Evolutionary conservation across 768 basidiomycete genomes (phyloP).

Genomic region (Boletus sensibilis): DNA sequence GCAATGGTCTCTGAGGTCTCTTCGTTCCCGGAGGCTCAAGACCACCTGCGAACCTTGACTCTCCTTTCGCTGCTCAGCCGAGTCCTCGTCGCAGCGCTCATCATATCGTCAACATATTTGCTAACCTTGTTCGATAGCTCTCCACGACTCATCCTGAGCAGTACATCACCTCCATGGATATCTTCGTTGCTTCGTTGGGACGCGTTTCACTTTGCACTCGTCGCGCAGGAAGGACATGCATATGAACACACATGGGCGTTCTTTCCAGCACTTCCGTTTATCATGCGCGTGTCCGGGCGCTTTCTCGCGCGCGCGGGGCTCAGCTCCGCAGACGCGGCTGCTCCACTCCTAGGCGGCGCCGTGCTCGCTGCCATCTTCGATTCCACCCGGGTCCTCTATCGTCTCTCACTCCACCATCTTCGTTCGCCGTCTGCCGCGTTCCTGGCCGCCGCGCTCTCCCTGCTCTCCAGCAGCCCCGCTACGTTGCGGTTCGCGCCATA

Average conservation of each 20-base stretch:
- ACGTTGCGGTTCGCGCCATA: conserved; percentile 72
- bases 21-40: background rate
- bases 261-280: conserved; percentile 62
- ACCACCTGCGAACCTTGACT: conserved; percentile 24
- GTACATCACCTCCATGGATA: conserved; percentile 14
- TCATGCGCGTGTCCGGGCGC: conserved; percentile 45
- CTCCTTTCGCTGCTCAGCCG: conserved; percentile 24
- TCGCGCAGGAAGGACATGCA: conserved; percentile 55
- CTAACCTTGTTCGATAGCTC: conserved; percentile 30
- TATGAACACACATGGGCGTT: conserved; percentile 91
- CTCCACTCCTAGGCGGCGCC: conserved; percentile 38
- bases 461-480: conserved; percentile 79
- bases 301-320: conserved; percentile 18
- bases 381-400: conserved; percentile 49
- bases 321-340: conserved; percentile 6
- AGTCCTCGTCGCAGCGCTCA: conserved; percentile 17
- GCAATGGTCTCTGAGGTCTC: background rate
- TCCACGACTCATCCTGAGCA: conserved; percentile 21
- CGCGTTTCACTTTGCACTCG: conserved; percentile 71
- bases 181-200: conserved; percentile 78
- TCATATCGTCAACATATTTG: conserved; percentile 18
- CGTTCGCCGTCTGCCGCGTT: conserved; percentile 56
- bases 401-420: conserved; percentile 58
- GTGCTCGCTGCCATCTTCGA: conserved; percentile 41
- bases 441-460: conserved; percentile 62